phyloP scores from a whole-genome alignment of 768 basidiomycete genomes.

The Tremella yokohamensis region DNA sequence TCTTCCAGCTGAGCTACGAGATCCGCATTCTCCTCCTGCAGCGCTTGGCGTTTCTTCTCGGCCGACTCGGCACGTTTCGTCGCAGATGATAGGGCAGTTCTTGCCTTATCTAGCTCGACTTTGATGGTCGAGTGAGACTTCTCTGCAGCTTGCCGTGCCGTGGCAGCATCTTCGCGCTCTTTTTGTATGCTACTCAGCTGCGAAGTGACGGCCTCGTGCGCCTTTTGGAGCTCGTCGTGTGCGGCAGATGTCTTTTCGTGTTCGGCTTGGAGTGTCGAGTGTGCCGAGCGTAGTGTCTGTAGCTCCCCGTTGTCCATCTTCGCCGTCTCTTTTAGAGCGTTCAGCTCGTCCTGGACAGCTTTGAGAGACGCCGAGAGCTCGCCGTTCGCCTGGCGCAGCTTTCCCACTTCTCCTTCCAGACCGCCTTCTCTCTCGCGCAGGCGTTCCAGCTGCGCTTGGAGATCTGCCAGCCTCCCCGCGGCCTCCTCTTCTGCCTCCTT shows the following conservation, averaged over 20 bases:
- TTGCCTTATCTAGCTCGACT: conserved; percentile 20
- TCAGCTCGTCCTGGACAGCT: neutral
- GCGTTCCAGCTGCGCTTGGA: conserved; percentile 18
- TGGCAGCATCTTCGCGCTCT: neutral
- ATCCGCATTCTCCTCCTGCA: conserved; percentile 46
- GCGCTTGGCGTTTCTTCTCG: conserved; percentile 33
- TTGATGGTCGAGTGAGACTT: conserved; percentile 7
- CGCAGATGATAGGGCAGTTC: conserved; percentile 15
- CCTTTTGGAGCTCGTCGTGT: conserved; percentile 5
- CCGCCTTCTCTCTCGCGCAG: conserved; percentile 23
- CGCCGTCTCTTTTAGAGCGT: conserved; percentile 2
- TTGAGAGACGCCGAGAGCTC: conserved; percentile 13
- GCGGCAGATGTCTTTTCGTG: neutral
- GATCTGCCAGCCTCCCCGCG: conserved; percentile 4
- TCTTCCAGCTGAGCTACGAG: conserved; percentile 47
- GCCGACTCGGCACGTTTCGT: conserved; percentile 39
- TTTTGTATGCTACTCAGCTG: conserved; percentile 13
- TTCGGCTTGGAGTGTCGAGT: conserved; percentile 5
- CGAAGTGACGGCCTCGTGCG: conserved; percentile 12
- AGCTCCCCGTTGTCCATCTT: neutral
- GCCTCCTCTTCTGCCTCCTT: conserved; percentile 10
- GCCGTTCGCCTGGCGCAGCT: conserved; percentile 30
- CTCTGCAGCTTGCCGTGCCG: conserved; percentile 8
- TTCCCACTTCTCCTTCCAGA: conserved; percentile 41
- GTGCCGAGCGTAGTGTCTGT: neutral